These are phyloP conservation scores for Podila verticillata DNA, from an alignment of 192 early-diverging fungal species.

Conservation along the genomic window DNA sequence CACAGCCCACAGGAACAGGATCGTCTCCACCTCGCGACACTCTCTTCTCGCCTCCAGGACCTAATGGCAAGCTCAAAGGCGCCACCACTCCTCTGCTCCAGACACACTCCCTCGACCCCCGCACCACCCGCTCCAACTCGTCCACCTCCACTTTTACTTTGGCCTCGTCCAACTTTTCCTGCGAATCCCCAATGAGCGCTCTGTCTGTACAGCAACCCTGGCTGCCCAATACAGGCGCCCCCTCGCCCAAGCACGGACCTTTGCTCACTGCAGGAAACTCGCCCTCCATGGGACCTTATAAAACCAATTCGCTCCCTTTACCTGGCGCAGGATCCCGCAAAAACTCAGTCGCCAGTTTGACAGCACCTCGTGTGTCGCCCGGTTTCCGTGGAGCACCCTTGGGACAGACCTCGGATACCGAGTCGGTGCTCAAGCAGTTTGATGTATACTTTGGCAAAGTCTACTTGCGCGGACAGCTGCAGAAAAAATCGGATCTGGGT, in stretches of 20 bases:
- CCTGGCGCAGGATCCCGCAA: slow-evolving; percentile 36
- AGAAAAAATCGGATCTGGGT: slow-evolving; percentile 72
- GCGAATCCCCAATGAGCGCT: slow-evolving; percentile 9
- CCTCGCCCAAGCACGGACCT: slow-evolving; percentile 34
- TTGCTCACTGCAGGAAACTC: slow-evolving; percentile 27
- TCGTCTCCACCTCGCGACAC: neutral
- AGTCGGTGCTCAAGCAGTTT: slow-evolving; percentile 63
- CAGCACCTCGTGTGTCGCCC: slow-evolving; percentile 14
- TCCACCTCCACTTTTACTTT: neutral
- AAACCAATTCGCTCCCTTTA: slow-evolving; percentile 22
- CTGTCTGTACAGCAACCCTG: slow-evolving; percentile 10
- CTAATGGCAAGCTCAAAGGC: neutral
- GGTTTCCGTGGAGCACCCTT: slow-evolving; percentile 48
- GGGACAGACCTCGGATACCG: slow-evolving; percentile 54
- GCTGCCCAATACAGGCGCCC: slow-evolving; percentile 3
- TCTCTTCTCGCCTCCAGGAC: neutral
- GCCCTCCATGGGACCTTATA: slow-evolving; percentile 20
- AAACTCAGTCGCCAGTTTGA: slow-evolving; percentile 34
- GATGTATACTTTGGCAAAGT: slow-evolving; percentile 75
- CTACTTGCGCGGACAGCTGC: slow-evolving; percentile 76
- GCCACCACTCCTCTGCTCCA: slow-evolving; percentile 5
- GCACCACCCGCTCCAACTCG: neutral
- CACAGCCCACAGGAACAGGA: neutral
- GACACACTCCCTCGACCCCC: slow-evolving; percentile 13
- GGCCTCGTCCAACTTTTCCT: neutral